phyloP scores from a whole-genome alignment of 1,139 yeast species.

The Blastobotrys persicus region DNA sequence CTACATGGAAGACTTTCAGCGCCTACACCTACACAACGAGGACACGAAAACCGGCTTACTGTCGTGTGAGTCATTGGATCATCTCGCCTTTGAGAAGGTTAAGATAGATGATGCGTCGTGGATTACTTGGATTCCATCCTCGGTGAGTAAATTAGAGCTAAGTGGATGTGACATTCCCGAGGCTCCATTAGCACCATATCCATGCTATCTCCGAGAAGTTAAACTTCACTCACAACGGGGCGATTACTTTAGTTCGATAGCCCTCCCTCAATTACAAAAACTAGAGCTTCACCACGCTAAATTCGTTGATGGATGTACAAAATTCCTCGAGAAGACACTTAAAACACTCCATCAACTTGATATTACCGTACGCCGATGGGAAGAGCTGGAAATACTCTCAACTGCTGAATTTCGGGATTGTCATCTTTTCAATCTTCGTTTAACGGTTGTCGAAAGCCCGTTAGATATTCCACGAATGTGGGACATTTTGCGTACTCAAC shows the following conservation, averaged over 20 bases:
- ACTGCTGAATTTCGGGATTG: background rate
- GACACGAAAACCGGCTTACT: background rate
- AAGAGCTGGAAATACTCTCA: background rate
- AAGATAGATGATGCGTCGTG: background rate
- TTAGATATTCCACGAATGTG: background rate
- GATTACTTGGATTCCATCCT: background rate
- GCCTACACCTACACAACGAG: background rate
- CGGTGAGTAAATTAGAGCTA: background rate
- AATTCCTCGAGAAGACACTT: background rate
- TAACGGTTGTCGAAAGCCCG: background rate
- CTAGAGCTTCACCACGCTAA: background rate
- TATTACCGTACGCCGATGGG: background rate
- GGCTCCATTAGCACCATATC: background rate
- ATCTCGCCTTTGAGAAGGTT: background rate
- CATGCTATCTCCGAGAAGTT: background rate
- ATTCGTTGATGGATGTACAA: background rate
- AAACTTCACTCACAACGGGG: background rate
- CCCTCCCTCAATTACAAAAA: background rate
- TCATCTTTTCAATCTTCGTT: background rate
- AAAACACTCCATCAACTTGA: background rate
- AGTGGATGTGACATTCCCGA: background rate
- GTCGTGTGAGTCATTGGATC: background rate
- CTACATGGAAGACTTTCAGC: background rate
- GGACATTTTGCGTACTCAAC: background rate
- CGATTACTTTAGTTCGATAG: background rate